Percentiles rank a stretch among this genome's conserved stretches.
These are phyloP conservation scores for Carallia brachiata DNA, from an alignment of 345 rosid genomes.

Conservation along the genomic window DNA sequence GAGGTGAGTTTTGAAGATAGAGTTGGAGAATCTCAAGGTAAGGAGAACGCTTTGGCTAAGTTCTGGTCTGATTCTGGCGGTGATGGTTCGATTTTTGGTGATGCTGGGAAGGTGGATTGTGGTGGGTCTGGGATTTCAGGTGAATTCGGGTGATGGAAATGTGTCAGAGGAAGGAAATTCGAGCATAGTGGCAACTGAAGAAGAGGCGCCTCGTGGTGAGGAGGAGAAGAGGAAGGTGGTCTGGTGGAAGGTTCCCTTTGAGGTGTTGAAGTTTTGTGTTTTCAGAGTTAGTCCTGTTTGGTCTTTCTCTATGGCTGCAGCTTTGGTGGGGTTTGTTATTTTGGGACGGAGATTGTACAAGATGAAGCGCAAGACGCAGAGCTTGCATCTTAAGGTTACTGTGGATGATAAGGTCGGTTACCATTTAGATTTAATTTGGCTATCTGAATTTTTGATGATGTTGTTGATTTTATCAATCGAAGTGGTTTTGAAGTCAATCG, in stretches of 20 bases:
- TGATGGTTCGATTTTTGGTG: slow-evolving; percentile 36
- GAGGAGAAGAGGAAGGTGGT: slow-evolving; percentile 39
- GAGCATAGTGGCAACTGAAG: slow-evolving; percentile 23
- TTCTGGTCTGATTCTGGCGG: slow-evolving; percentile 46
- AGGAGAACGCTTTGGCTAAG: slow-evolving; percentile 29
- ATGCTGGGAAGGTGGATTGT: slow-evolving; percentile 16
- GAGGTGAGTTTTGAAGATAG: slow-evolving; percentile 27
- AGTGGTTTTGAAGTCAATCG: neutral
- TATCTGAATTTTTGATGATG: slow-evolving; percentile 5
- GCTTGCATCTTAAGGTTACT: slow-evolving; percentile 77
- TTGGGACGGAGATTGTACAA: slow-evolving; percentile 74
- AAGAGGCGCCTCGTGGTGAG: slow-evolving; percentile 25
- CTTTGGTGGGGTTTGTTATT: slow-evolving; percentile 74
- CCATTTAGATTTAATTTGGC: slow-evolving; percentile 5
- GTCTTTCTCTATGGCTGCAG: slow-evolving; percentile 91
- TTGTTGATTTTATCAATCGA: slow-evolving; percentile 5
- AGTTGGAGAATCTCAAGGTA: slow-evolving; percentile 28
- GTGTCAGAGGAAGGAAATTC: slow-evolving; percentile 16
- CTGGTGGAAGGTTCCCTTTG: slow-evolving; percentile 95
- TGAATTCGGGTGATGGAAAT: slow-evolving; percentile 22
- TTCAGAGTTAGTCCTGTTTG: slow-evolving; percentile 75
- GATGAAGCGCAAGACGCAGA: slow-evolving; percentile 70
- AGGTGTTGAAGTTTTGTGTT: slow-evolving; percentile 69
- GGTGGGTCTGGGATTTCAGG: slow-evolving; percentile 25
- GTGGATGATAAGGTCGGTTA: slow-evolving; percentile 81